phyloP scores from a whole-genome alignment of 331 rosid species.

The Malus hybrid region DNA sequence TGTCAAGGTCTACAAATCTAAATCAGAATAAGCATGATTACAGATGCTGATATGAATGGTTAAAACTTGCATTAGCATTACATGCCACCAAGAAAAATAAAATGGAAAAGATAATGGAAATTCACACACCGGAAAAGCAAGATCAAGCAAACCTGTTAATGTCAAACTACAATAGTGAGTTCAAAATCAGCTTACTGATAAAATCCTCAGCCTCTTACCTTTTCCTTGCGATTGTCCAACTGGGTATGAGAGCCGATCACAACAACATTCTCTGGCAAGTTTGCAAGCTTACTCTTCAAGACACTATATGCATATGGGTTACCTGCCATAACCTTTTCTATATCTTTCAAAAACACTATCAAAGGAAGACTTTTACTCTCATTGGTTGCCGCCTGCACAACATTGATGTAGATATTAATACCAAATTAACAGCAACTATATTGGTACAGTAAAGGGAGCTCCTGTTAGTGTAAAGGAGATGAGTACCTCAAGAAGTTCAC shows the following conservation, averaged over 20 bases:
- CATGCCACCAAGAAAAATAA: not conserved
- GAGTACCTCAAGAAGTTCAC: conserved; percentile 80
- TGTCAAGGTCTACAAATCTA: not conserved
- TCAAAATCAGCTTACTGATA: conserved; percentile 1
- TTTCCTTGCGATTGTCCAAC: conserved; percentile 80
- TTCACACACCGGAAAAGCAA: conserved; percentile 78
- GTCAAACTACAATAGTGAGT: not conserved
- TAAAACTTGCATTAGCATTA: not conserved
- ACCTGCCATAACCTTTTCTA: conserved; percentile 73
- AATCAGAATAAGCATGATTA: not conserved
- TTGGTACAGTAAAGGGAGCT: conserved; percentile 3
- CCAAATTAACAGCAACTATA: conserved; percentile 8
- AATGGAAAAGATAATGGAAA: not conserved
- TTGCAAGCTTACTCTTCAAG: conserved; percentile 65
- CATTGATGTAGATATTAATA: conserved; percentile 11
- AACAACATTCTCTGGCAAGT: conserved; percentile 67
- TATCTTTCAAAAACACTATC: conserved; percentile 76
- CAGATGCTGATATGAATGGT: not conserved
- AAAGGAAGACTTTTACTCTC: conserved; percentile 59
- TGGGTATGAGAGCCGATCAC: conserved; percentile 85
- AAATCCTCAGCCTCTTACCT: conserved; percentile 39
- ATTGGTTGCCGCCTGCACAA: conserved; percentile 46
- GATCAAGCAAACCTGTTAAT: conserved; percentile 75
- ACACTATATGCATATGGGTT: conserved; percentile 43
- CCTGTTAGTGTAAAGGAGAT: not conserved